phyloP scores from a whole-genome alignment of 495 filamentous ascomycete genomes.

The Penicillium pulvis region DNA sequence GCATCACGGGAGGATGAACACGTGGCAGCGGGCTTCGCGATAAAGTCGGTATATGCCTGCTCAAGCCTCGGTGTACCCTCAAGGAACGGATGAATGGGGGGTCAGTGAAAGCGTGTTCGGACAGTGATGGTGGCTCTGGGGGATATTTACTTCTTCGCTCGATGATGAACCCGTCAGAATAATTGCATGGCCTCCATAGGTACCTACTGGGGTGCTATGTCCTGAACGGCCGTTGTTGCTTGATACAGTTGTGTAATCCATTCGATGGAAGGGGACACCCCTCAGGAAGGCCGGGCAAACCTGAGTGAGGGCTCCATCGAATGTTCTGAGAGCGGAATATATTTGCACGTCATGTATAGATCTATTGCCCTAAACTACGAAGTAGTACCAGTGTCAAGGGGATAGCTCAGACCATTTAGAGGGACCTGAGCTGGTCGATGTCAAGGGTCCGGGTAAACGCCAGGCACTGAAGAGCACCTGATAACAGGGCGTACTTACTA shows the following conservation, averaged over 20 bases:
- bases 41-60: background rate
- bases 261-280: conserved; percentile 2
- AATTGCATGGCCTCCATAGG: background rate
- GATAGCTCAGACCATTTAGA: too few relatives aligned
- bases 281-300: conserved; percentile 4
- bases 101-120: background rate
- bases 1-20: background rate
- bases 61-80: background rate
- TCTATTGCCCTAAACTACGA: too few relatives aligned
- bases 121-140: conserved; percentile 5
- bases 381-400: too few relatives aligned
- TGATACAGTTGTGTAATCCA: conserved; percentile 7
- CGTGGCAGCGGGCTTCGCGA: background rate
- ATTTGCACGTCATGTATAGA: background rate
- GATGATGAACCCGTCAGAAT: conserved; percentile 3
- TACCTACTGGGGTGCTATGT: conserved; percentile 4
- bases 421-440: too few relatives aligned
- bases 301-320: conserved; percentile 1
- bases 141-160: conserved; percentile 1
- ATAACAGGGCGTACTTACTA: too few relatives aligned
- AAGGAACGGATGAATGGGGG: background rate
- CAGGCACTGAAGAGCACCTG: too few relatives aligned
- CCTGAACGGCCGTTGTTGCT: background rate
- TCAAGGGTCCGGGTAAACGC: too few relatives aligned
- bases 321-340: background rate